These are phyloP conservation scores for Nicotiana attenuata DNA, from an alignment of 257 asterid species.

Conservation along the genomic window DNA sequence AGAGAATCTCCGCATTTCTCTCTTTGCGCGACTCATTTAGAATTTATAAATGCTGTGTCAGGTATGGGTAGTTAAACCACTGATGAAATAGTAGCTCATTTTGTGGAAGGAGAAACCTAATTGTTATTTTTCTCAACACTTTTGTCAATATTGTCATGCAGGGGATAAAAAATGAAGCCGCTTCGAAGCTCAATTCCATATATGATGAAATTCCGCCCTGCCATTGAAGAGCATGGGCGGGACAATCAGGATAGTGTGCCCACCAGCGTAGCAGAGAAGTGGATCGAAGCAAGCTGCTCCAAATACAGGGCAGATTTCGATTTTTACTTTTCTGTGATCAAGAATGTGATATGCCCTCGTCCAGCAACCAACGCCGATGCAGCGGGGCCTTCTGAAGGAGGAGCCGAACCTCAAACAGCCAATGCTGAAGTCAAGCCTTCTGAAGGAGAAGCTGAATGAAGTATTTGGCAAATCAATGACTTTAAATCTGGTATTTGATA, in stretches of 20 bases:
- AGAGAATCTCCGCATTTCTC: no score
- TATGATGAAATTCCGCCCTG: conserved; percentile 92
- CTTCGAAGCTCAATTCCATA: conserved; percentile 48
- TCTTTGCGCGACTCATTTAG: neutral
- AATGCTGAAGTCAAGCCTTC: conserved; percentile 16
- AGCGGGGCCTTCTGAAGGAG: conserved; percentile 19
- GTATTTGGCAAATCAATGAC: neutral
- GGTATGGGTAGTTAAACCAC: neutral
- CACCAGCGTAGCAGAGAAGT: conserved; percentile 65
- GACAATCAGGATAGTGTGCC: conserved; percentile 84
- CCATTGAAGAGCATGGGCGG: conserved; percentile 77
- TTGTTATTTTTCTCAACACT: neutral
- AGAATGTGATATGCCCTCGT: conserved; percentile 57
- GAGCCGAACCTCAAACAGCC: conserved; percentile 15
- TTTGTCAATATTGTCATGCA: no score
- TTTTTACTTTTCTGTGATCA: conserved; percentile 56
- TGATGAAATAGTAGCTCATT: neutral
- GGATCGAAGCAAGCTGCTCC: conserved; percentile 81
- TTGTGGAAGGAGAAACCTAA: neutral
- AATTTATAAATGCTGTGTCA: neutral
- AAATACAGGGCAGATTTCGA: conserved; percentile 69
- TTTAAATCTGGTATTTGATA: neutral
- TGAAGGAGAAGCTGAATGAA: neutral
- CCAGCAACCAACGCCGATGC: conserved; percentile 12
- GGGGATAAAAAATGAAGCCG: conserved; percentile 60